These are phyloP conservation scores for Stramenopiles sp. DNA, from an alignment of 352 stramenopile species.

Conservation along the genomic window DNA sequence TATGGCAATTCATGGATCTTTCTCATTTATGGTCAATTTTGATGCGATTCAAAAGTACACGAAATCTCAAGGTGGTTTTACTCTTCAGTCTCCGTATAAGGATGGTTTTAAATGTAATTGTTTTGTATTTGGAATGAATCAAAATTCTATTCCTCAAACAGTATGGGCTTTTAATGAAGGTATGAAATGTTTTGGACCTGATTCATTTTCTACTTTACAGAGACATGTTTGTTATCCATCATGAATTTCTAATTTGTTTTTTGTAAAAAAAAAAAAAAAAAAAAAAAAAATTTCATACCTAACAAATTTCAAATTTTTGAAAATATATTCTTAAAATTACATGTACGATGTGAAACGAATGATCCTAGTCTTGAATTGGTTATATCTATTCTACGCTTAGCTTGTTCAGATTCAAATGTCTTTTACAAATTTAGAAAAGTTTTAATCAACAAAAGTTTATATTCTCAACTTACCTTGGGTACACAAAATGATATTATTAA, in stretches of 20 bases:
- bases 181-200: constrained; percentile 27
- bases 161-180: not conserved
- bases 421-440: constrained; percentile 15
- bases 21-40: constrained; percentile 70
- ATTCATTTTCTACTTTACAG: constrained; percentile 75
- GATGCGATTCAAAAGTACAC: constrained; percentile 14
- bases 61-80: constrained; percentile 12
- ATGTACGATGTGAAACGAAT: too few species aligned
- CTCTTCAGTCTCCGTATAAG: constrained; percentile 9
- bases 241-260: too few species aligned
- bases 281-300: too few species aligned
- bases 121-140: constrained; percentile 4
- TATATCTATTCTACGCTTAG: constrained; percentile 12
- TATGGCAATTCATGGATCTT: constrained; percentile 67
- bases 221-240: too few species aligned
- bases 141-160: constrained; percentile 7
- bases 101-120: constrained; percentile 30
- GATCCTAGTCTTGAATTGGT: too few species aligned
- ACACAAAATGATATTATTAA: constrained; percentile 6
- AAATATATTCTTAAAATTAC: too few species aligned
- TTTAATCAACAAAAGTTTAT: not conserved
- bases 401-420: constrained; percentile 14
- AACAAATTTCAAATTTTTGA: too few species aligned
- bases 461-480: not conserved
- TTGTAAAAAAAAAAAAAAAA: too few species aligned